phyloP scores from a whole-genome alignment of 2,329 filamentous ascomycete species.

The Trichoderma brevicompactum region DNA sequence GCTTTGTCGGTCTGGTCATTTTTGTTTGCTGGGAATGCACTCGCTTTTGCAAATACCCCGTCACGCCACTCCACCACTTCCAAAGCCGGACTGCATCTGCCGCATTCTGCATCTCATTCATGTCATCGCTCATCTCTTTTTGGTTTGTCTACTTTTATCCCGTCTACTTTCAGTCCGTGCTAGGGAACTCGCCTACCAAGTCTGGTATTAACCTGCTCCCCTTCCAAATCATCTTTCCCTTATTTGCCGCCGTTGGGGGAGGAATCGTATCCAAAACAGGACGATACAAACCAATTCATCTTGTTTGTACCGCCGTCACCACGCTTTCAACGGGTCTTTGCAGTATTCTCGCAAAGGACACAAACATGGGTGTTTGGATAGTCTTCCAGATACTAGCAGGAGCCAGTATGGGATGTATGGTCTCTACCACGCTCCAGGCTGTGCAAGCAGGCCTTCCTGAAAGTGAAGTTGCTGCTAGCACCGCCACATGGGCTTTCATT shows the following conservation, averaged over 20 bases:
- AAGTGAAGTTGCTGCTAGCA: neutral
- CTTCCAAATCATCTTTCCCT: neutral
- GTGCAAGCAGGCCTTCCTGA: neutral
- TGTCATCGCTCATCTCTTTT: neutral
- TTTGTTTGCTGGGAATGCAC: neutral
- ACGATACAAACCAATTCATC: neutral
- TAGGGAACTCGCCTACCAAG: neutral
- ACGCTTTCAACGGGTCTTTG: neutral
- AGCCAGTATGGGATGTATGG: neutral
- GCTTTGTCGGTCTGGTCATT: neutral
- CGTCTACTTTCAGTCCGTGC: neutral
- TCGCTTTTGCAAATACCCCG: neutral
- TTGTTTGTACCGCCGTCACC: neutral
- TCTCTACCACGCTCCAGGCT: neutral
- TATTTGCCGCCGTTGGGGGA: neutral
- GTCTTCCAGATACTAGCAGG: neutral
- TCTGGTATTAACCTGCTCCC: neutral
- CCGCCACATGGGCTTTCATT: neutral
- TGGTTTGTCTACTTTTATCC: neutral
- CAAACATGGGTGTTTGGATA: neutral
- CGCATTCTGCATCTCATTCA: neutral
- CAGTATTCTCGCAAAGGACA: neutral
- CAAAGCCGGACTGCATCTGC: neutral
- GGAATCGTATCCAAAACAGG: neutral
- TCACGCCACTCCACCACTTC: neutral